Conservation (phyloP, 2,329 filamentous ascomycete species). For the Botrytis paeoniae region DNA sequence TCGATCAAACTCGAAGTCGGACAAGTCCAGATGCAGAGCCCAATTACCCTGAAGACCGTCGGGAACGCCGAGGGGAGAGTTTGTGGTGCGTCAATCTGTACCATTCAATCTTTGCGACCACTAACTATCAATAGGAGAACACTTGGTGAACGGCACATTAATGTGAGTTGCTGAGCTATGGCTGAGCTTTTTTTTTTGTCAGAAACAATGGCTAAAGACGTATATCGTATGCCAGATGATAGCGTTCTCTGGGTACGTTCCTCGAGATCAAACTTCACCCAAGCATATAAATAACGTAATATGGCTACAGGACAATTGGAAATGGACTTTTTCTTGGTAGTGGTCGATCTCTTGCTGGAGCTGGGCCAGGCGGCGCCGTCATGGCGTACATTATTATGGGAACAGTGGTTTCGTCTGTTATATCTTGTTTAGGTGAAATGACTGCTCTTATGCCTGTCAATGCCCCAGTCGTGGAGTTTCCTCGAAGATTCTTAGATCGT, state of each 20-base stretch:
- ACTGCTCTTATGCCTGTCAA: slow-evolving; percentile 43
- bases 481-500: slow-evolving; percentile 40
- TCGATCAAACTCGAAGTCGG: slow-evolving; percentile 24
- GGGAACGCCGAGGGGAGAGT: slow-evolving; percentile 32
- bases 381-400: slow-evolving; percentile 44
- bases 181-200: neutral
- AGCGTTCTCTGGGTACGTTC: slow-evolving; percentile 43
- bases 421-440: slow-evolving; percentile 44
- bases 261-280: slow-evolving; percentile 1
- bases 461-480: slow-evolving; percentile 42
- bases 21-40: slow-evolving; percentile 30
- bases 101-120: neutral
- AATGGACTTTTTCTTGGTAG: slow-evolving; percentile 45
- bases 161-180: slow-evolving; percentile 31
- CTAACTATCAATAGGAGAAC: slow-evolving; percentile 39
- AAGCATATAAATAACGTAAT: slow-evolving; percentile 14
- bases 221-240: slow-evolving; percentile 40
- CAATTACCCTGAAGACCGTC: slow-evolving; percentile 29
- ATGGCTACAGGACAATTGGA: slow-evolving; percentile 40
- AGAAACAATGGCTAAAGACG: slow-evolving; percentile 17
- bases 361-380: slow-evolving; percentile 43
- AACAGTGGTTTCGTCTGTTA: slow-evolving; percentile 44
- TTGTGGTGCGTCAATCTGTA: slow-evolving; percentile 30
- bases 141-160: slow-evolving; percentile 43
- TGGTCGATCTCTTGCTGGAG: slow-evolving; percentile 42